Base-by-base conservation (phyloP, 225 moss, liverwort and hornwort species). In the Marchantia polymorpha region DNA sequence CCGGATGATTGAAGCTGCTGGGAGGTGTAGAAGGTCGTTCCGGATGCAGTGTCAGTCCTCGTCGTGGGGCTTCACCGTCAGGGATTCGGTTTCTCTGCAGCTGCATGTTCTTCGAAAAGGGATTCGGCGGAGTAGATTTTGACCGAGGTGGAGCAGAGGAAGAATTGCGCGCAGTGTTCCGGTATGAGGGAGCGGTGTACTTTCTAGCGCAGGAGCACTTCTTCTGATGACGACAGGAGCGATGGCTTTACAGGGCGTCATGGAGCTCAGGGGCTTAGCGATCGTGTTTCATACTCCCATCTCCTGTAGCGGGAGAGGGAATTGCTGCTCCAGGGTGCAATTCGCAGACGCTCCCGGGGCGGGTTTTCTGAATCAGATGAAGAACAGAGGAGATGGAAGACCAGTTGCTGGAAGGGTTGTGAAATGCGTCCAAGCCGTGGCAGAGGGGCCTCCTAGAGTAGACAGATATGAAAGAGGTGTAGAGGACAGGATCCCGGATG, bases 391-490 rank as follows among this genome's bases (percentile, higher is more conserved):
- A 10, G 15, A 0, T 30, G 39, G 80, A 58, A 65, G 80, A 77
- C 30, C 74, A 22, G 30, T 30, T 25, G 27, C 55, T 7, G 68
- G 68, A 27, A 78, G 68, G 58, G 67, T 51, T 6, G 64, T 71
- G 54, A 53, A 64, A 20, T 85, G 82, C 74, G 52, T 48, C 13
- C 81, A 76, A 19, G 65, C 76, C 17, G 76, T 85, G 64, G 55
- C 82, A 11, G 85, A 82, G 56, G 81, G 58, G 27, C 54, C 75
- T 39, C 61, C 78, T 25, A 52, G 72, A 56, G 23, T 85, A n/a
- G 78, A 78, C 14, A 74, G 58, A 51, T 19, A 10, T 11, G 76
- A 76, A 17, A 47, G 47, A 63, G 78, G 59, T 64, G 80, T 29
- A 27, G 72, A 53, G 30, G 76, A 79, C 39, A 66, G 47, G 61